Conservation (phyloP, 1,139 yeast genomes). For the Entelexis sorbosivorans region DNA sequence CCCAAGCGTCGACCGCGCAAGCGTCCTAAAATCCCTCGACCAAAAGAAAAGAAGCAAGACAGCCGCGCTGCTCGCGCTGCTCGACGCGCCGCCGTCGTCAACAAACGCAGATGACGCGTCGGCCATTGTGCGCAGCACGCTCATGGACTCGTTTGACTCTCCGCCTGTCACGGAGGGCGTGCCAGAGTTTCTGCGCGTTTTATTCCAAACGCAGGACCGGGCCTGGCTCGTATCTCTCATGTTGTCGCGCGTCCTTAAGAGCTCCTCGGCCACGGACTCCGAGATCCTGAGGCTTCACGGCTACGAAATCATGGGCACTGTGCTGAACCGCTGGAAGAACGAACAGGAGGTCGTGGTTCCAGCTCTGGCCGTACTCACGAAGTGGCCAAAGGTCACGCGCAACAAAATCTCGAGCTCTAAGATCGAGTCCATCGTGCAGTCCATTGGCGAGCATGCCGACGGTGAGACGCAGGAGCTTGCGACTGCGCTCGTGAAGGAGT, state of each 20-base stretch:
- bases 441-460: constrained; percentile 16
- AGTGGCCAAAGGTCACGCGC: constrained; percentile 74
- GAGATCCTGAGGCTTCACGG: constrained; percentile 75
- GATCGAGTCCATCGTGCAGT: constrained; percentile 56
- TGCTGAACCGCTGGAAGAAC: constrained; percentile 39
- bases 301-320: constrained; percentile 60
- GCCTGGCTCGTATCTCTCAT: constrained; percentile 50
- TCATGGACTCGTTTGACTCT: constrained; percentile 4
- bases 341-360: constrained; percentile 36
- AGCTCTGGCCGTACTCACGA: constrained; percentile 43
- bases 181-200: constrained; percentile 67
- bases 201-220: constrained; percentile 42
- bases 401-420: constrained; percentile 73
- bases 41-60: constrained; percentile 4
- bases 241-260: constrained; percentile 51
- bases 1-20: constrained; percentile 16
- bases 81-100: constrained; percentile 4
- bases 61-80: constrained; percentile 6
- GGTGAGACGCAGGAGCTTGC: constrained; percentile 33
- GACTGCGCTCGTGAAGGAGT: constrained; percentile 43
- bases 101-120: neutral
- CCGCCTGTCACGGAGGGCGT: constrained; percentile 39
- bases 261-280: constrained; percentile 38
- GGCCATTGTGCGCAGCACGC: constrained; percentile 1
- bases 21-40: constrained; percentile 17